phyloP scores from a whole-genome alignment of 495 filamentous ascomycete genomes.

The Aspergillus asperescens region DNA sequence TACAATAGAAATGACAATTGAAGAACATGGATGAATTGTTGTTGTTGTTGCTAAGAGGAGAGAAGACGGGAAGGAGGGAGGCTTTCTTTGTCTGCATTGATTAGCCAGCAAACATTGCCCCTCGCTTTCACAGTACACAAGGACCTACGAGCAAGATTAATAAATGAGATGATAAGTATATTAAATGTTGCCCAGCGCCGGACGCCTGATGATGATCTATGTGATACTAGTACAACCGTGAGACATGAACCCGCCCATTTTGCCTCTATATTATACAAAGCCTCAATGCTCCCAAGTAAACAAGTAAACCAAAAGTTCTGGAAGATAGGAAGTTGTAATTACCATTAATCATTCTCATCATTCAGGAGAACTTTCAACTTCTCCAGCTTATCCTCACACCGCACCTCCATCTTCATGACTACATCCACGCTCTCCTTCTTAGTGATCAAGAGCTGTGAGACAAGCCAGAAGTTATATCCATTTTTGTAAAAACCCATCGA shows the following conservation, averaged over 20 bases:
- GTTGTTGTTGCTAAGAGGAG: too few relatives aligned
- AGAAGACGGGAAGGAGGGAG: too few relatives aligned
- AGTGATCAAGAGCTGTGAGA: constrained; percentile 42
- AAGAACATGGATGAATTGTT: too few relatives aligned
- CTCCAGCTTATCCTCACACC: constrained; percentile 44
- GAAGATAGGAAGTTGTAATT: not conserved
- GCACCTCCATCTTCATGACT: constrained; percentile 46
- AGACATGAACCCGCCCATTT: too few relatives aligned
- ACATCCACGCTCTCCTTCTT: constrained; percentile 45
- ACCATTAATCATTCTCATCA: constrained; percentile 32
- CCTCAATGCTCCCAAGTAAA: not conserved
- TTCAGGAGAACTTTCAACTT: constrained; percentile 40
- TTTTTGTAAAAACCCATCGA: constrained; percentile 46
- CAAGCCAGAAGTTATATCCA: constrained; percentile 44
- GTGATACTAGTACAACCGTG: too few relatives aligned
- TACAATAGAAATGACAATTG: too few relatives aligned
- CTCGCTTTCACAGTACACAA: too few relatives aligned
- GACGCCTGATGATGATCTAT: too few relatives aligned
- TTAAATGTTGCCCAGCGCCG: not conserved
- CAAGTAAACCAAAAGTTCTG: not conserved
- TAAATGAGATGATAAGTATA: too few relatives aligned
- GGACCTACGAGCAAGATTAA: too few relatives aligned
- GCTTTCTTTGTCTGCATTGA: too few relatives aligned
- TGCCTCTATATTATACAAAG: not conserved
- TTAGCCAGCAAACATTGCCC: too few relatives aligned